Evolutionary conservation across 352 stramenopile genomes (phyloP), one percentile per base, ranked within the genome.

Genomic region (Globisporangium spinosum): DNA sequence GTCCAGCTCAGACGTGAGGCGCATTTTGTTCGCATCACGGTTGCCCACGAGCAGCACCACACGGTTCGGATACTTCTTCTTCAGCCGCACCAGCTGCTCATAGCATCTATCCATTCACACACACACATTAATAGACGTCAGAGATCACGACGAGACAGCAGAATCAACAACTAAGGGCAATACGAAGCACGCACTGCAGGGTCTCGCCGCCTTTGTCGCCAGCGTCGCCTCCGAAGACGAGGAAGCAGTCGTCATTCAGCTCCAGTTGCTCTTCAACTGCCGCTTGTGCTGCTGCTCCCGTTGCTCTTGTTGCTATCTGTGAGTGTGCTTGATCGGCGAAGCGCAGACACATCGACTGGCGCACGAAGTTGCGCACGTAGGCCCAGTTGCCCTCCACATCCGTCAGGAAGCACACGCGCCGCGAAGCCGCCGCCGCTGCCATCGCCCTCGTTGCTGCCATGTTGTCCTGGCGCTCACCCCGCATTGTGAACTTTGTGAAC

Each of bases 11-110:
- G 83, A 89, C 10, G 85, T 92, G 32, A 97, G 79, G 32, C 91
- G 75, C 65, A 98, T 89, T 72, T 98, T 98, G 78, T 98, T 98
- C 58, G 97, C 82, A 76, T 98, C 94, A 58, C 94, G 89, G 69
- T 98, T 98, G 13, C 94, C 94, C 47, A 96, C 94, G 55, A 98
- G 83, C 55, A 98, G 76, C 74, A 96, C 85, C 15, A 98, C 93
- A 57, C 89, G 89, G 35, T 95, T 80, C 0, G 89, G 91, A 72
- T 98, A 85, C 34, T 80, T 71, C 64, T 89, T 80, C 76, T 98
- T 98, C 8, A 98, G 78, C 2, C 74, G 77, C 49, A 98, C 78
- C 29, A 98, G 80, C 68, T 93, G 74, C 53, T 87, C 80, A 49
- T 93, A 94, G 72, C 85, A 93, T 56, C 84, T 87, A 57, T 9